Conservation (phyloP, 2,329 filamentous ascomycete genomes). For the Monilinia polystroma region DNA sequence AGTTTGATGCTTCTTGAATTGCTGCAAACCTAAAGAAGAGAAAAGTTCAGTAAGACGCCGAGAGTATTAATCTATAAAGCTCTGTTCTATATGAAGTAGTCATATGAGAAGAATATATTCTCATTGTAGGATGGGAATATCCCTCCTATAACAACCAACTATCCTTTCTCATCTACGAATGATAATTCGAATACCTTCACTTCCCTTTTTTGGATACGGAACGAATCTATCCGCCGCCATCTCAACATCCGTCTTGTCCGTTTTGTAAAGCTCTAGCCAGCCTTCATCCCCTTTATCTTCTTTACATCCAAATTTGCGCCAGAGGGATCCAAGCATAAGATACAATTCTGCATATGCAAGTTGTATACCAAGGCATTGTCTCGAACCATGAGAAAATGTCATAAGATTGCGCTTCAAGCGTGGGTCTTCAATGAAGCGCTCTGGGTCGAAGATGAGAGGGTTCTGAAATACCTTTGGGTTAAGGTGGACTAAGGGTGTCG, state of each 20-base stretch:
- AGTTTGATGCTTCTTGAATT: no score
- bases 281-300: background rate
- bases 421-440: slow-evolving; percentile 43
- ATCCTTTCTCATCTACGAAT: background rate
- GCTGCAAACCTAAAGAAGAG: no score
- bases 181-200: background rate
- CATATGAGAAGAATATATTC: background rate
- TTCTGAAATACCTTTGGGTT: no score
- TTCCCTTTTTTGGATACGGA: background rate
- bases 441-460: slow-evolving; percentile 30
- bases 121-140: background rate
- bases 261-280: background rate
- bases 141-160: background rate
- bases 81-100: no score
- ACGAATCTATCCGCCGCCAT: background rate
- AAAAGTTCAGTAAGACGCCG: no score
- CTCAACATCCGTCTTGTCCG: slow-evolving; percentile 8
- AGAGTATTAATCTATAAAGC: no score
- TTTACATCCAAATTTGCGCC: background rate
- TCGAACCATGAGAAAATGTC: slow-evolving; percentile 45
- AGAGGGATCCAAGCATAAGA: slow-evolving; percentile 3
- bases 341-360: slow-evolving; percentile 11
- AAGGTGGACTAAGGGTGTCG: no score
- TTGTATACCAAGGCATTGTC: slow-evolving; percentile 44
- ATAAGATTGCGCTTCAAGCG: slow-evolving; percentile 40